phyloP scores from a whole-genome alignment of 2,329 filamentous ascomycete species.

The Phaeosphaeriaceae sp. region DNA sequence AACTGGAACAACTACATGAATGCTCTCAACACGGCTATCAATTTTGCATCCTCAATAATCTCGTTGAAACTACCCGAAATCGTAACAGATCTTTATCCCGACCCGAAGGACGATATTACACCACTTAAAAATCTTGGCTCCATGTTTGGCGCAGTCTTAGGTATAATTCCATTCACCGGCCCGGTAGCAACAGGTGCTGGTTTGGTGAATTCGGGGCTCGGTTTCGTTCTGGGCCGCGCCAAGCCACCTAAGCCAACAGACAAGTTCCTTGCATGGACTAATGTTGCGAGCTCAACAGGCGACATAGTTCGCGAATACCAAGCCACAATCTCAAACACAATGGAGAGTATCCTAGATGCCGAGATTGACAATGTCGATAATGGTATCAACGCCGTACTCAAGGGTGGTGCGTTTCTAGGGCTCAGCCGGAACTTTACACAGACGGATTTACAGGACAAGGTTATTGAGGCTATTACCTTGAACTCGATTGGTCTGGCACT shows the following conservation, averaged over 20 bases:
- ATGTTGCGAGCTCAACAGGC: conserved; percentile 5
- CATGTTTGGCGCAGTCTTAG: conserved; percentile 3
- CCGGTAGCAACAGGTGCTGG: background rate
- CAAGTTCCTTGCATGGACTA: conserved; percentile 8
- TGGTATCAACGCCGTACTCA: conserved; percentile 6
- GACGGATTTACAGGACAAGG: conserved; percentile 1
- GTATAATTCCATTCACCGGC: conserved; percentile 5
- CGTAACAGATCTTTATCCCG: conserved; percentile 7
- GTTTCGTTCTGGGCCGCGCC: background rate
- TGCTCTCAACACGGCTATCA: conserved; percentile 9
- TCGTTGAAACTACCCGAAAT: conserved; percentile 5
- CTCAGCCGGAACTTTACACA: conserved; percentile 14
- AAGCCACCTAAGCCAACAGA: conserved; percentile 4
- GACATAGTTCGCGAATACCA: conserved; percentile 7
- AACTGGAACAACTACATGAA: conserved; percentile 18
- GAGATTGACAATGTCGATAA: background rate
- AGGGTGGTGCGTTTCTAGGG: conserved; percentile 9
- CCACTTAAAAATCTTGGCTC: conserved; percentile 1
- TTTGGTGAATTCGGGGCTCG: too few relatives aligned
- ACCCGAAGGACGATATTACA: conserved; percentile 11
- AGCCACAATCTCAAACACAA: background rate
- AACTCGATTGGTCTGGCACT: conserved; percentile 6
- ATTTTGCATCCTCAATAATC: conserved; percentile 10
- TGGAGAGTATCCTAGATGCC: background rate
- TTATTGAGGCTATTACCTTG: conserved; percentile 6